Conservation (phyloP, 2,329 filamentous ascomycete genomes). For the Aurifilum marmelostoma region DNA sequence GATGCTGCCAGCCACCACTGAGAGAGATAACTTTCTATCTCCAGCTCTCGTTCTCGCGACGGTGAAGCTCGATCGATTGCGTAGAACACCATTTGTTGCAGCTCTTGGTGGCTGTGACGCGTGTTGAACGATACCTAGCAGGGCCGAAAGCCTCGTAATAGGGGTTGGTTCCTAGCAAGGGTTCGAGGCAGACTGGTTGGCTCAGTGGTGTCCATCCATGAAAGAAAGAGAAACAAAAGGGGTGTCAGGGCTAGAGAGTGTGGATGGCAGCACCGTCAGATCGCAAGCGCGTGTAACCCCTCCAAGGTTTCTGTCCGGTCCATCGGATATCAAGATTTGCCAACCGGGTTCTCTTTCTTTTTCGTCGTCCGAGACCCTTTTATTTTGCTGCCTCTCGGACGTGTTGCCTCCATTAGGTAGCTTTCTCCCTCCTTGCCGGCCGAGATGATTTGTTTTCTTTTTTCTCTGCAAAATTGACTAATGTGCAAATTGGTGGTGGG, state of each 20-base stretch:
- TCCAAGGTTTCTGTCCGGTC: neutral
- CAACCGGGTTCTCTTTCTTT: neutral
- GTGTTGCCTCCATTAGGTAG: neutral
- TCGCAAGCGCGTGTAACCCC: neutral
- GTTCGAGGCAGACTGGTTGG: no score
- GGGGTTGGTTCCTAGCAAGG: no score
- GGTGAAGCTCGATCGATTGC: no score
- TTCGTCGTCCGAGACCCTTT: neutral
- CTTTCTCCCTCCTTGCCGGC: neutral
- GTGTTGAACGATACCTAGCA: no score
- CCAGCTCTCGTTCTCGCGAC: no score
- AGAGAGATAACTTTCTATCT: no score
- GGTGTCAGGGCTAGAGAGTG: neutral
- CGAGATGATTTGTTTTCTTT: neutral
- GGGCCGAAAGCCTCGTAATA: no score
- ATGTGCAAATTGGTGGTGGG: no score
- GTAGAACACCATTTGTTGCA: no score
- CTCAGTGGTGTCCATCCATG: no score
- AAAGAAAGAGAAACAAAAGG: neutral
- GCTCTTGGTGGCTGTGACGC: no score
- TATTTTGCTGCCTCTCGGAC: constrained; percentile 1
- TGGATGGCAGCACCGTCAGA: neutral
- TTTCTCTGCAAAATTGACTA: neutral
- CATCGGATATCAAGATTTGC: neutral
- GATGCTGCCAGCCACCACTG: no score